phyloP scores from a whole-genome alignment of 352 stramenopile genomes.

The Globisporangium takayamanum region DNA sequence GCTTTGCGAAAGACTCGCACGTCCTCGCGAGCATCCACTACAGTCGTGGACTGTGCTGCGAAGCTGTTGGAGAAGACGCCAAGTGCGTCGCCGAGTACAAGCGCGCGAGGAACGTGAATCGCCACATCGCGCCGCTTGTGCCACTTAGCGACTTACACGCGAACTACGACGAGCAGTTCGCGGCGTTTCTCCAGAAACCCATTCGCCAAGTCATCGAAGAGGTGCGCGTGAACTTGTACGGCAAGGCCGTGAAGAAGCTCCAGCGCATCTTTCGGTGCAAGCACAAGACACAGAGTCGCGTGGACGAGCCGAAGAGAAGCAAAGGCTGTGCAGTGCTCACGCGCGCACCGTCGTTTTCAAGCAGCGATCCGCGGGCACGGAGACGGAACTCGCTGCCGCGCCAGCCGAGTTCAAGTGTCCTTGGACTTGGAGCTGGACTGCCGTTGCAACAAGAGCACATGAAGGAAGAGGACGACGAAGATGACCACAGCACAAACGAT shows the following conservation, averaged over 20 bases:
- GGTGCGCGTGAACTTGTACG: slow-evolving; percentile 54
- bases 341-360: background rate
- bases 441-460: slow-evolving; percentile 6
- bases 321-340: background rate
- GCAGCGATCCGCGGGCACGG: background rate
- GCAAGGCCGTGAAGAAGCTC: slow-evolving; percentile 44
- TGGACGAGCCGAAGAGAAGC: background rate
- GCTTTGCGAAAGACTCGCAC: slow-evolving; percentile 59
- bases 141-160: slow-evolving; percentile 34
- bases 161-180: slow-evolving; percentile 42
- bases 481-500: background rate
- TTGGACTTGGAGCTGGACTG: slow-evolving; percentile 1
- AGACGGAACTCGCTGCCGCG: background rate
- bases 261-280: slow-evolving; percentile 59
- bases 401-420: background rate
- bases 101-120: slow-evolving; percentile 55
- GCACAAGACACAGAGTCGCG: slow-evolving; percentile 5
- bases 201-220: slow-evolving; percentile 45
- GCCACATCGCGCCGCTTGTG: slow-evolving; percentile 39
- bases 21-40: slow-evolving; percentile 47
- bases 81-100: slow-evolving; percentile 63
- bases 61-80: slow-evolving; percentile 36
- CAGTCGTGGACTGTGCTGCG: slow-evolving; percentile 50
- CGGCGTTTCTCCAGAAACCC: slow-evolving; percentile 34
- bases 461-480: background rate